Conservation (phyloP, 768 basidiomycete species). For the Termitomyces sp. region DNA sequence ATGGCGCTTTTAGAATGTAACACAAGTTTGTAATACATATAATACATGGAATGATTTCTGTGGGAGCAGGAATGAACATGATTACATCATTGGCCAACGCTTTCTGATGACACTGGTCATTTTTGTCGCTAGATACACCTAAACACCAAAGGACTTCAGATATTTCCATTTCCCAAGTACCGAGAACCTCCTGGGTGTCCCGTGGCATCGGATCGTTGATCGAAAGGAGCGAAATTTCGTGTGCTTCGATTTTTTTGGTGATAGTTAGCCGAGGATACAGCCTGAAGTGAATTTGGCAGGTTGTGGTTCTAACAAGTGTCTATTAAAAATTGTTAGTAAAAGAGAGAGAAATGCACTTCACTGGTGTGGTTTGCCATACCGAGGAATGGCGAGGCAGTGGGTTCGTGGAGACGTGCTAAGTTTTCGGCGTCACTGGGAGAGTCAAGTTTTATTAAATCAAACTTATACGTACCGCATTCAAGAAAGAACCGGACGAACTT, state of each 20-base stretch:
- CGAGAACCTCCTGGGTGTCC: not conserved
- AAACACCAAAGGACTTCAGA: not conserved
- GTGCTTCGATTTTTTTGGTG: not conserved
- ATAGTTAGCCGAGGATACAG: not conserved
- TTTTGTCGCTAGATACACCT: too few species aligned
- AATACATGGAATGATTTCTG: not conserved
- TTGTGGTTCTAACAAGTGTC: not conserved
- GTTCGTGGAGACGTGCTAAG: not conserved
- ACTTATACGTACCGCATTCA: not conserved
- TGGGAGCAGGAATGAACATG: not conserved
- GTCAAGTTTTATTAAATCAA: not conserved
- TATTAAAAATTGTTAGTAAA: not conserved
- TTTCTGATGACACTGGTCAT: too few species aligned
- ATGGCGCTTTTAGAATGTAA: conserved; percentile 91
- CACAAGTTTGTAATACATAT: not conserved
- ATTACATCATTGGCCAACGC: not conserved
- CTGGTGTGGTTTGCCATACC: conserved; percentile 1
- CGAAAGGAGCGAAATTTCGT: not conserved
- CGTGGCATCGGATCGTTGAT: not conserved
- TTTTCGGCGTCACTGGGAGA: not conserved
- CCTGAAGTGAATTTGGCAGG: conserved; percentile 1
- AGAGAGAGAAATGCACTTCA: not conserved
- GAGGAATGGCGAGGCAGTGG: conserved; percentile 1
- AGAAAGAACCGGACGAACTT: not conserved
- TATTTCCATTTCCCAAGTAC: conserved; percentile 5